Conservation (phyloP, 1,284 basidiomycete genomes). For the Schizopora paradoxa region DNA sequence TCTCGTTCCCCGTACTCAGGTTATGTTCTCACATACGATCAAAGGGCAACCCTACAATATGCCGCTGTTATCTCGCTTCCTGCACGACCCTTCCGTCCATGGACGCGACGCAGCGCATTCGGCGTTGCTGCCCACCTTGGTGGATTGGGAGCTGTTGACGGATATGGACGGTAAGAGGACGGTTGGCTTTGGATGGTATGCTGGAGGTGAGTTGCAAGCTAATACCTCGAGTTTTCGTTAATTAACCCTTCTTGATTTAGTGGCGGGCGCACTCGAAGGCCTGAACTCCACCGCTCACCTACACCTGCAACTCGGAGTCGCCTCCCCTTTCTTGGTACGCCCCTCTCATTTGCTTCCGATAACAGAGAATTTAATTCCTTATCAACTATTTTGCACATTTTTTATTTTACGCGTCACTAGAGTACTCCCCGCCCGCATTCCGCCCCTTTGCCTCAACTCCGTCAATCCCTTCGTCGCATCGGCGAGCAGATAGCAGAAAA, state of each 20-base stretch:
- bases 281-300: conserved; percentile 74
- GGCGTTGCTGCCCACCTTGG: conserved; percentile 45
- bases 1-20: conserved; percentile 50
- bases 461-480: conserved; percentile 51
- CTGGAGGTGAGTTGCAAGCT: conserved; percentile 56
- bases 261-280: conserved; percentile 80
- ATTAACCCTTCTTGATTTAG: conserved; percentile 36
- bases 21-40: conserved; percentile 89
- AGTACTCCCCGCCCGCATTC: conserved; percentile 80
- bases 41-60: conserved; percentile 87
- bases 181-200: conserved; percentile 86
- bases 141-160: conserved; percentile 84
- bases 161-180: conserved; percentile 63
- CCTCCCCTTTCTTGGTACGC: conserved; percentile 76
- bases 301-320: conserved; percentile 71
- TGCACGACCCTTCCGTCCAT: conserved; percentile 30
- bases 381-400: not conserved
- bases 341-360: not conserved
- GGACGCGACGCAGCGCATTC: conserved; percentile 5
- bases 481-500: conserved; percentile 51
- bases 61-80: conserved; percentile 65
- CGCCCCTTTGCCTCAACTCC: conserved; percentile 54
- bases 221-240: not conserved
- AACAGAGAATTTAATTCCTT: too few relatives aligned
- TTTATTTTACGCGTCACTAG: conserved; percentile 32